phyloP scores from a whole-genome alignment of 2,329 filamentous ascomycete genomes.

The Alternaria solani region DNA sequence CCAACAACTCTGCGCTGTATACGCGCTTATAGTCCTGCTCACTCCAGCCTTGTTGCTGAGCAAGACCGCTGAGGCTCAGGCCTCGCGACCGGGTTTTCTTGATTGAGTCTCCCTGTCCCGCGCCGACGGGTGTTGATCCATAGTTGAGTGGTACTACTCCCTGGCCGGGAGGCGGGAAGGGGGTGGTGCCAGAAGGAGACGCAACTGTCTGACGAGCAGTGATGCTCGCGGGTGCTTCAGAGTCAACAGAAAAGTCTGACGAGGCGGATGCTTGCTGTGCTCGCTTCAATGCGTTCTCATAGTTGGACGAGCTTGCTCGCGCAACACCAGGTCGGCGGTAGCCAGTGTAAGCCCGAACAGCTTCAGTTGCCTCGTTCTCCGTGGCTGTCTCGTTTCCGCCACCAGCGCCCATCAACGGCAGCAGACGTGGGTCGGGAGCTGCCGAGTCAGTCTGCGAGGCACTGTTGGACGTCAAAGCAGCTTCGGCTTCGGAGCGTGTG shows the following conservation, averaged over 20 bases:
- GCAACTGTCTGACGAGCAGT: conserved; percentile 23
- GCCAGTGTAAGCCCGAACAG: conserved; percentile 33
- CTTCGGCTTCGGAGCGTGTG: conserved; percentile 48
- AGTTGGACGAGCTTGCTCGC: conserved; percentile 43
- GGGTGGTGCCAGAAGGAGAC: conserved; percentile 23
- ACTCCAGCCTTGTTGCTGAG: conserved; percentile 45
- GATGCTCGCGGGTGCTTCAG: conserved; percentile 18
- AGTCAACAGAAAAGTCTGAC: conserved; percentile 33
- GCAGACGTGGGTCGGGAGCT: conserved; percentile 38
- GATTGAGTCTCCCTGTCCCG: conserved; percentile 31
- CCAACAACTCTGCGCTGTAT: conserved; percentile 37
- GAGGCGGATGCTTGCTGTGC: conserved; percentile 35
- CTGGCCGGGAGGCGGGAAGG: conserved; percentile 41
- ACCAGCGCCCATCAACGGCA: conserved; percentile 10
- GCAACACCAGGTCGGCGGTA: conserved; percentile 33
- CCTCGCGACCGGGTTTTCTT: conserved; percentile 43
- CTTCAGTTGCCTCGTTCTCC: conserved; percentile 29
- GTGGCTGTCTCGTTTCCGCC: conserved; percentile 10
- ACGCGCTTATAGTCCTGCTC: conserved; percentile 48
- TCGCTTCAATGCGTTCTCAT: conserved; percentile 37
- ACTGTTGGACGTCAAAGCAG: conserved; percentile 43
- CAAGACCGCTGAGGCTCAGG: conserved; percentile 41
- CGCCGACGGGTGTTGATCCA: conserved; percentile 28
- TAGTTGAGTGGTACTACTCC: conserved; percentile 46
- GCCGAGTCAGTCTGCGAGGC: conserved; percentile 46